A percentile compares a stretch with the other conserved stretches of the same genome.
These are phyloP conservation scores for Aspergillus mulundensis DNA, from an alignment of 495 filamentous ascomycete genomes.

Conservation along the genomic window DNA sequence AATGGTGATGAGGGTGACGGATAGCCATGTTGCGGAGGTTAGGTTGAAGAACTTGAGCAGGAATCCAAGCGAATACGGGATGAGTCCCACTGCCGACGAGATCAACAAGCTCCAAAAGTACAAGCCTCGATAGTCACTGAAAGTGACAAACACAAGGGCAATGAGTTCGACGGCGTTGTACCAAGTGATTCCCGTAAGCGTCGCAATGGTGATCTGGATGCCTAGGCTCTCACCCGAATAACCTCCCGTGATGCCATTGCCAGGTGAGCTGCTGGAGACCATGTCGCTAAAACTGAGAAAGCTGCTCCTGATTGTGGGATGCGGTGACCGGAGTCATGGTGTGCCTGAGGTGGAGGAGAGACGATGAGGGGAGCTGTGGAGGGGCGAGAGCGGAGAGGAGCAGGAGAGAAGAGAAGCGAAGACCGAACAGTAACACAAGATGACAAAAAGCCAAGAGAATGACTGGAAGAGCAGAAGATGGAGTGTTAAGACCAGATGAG, in stretches of 20 bases:
- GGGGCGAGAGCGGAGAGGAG: slow-evolving; percentile 4
- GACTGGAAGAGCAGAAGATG: slow-evolving; percentile 1
- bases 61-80: slow-evolving; percentile 57
- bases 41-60: slow-evolving; percentile 56
- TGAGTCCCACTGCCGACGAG: slow-evolving; percentile 50
- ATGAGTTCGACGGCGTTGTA: slow-evolving; percentile 55
- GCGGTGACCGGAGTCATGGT: slow-evolving; percentile 11
- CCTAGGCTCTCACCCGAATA: slow-evolving; percentile 32
- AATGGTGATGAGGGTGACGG: slow-evolving; percentile 44
- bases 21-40: slow-evolving; percentile 34
- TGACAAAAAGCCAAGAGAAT: slow-evolving; percentile 2
- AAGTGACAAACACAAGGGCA: slow-evolving; percentile 52
- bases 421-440: background rate
- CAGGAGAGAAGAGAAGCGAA: background rate
- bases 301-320: slow-evolving; percentile 4
- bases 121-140: slow-evolving; percentile 47
- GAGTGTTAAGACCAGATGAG: background rate
- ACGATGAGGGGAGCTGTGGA: background rate
- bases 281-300: slow-evolving; percentile 19
- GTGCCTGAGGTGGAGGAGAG: slow-evolving; percentile 1
- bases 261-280: slow-evolving; percentile 25
- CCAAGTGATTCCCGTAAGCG: slow-evolving; percentile 50
- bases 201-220: slow-evolving; percentile 49
- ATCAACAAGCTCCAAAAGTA: slow-evolving; percentile 58
- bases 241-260: slow-evolving; percentile 42